These are phyloP conservation scores for Cyphellophora europaea DNA, from an alignment of 2,329 filamentous ascomycete species.

Conservation along the genomic window DNA sequence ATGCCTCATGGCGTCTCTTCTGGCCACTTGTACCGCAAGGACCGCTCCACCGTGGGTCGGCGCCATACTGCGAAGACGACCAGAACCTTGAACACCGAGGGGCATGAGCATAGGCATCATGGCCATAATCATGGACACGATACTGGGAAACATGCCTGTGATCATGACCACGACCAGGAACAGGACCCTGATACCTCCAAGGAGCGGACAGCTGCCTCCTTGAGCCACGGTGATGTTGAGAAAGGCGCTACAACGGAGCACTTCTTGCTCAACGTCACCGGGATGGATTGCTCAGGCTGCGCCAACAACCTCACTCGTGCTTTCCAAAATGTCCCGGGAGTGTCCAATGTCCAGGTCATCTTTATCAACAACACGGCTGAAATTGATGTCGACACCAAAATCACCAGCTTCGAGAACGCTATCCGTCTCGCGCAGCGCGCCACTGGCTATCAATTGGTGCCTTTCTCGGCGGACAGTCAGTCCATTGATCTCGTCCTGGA, in stretches of 20 bases:
- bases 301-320: conserved; percentile 53
- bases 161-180: too few relatives aligned
- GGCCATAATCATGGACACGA: too few relatives aligned
- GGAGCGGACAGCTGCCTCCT: too few relatives aligned
- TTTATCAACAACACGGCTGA: conserved; percentile 56
- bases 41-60: too few relatives aligned
- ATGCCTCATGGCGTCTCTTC: too few relatives aligned
- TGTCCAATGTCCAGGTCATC: conserved; percentile 54
- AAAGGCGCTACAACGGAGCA: conserved; percentile 33
- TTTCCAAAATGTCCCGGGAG: conserved; percentile 37
- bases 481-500: conserved; percentile 43
- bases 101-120: too few relatives aligned
- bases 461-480: neutral
- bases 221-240: conserved; percentile 21
- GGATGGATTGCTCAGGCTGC: conserved; percentile 67
- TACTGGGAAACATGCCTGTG: too few relatives aligned
- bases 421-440: conserved; percentile 34
- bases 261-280: conserved; percentile 51
- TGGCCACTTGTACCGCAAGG: too few relatives aligned
- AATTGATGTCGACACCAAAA: conserved; percentile 46
- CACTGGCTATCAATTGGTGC: conserved; percentile 37
- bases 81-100: too few relatives aligned
- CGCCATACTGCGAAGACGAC: too few relatives aligned
- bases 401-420: conserved; percentile 34
- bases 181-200: too few relatives aligned